Conservation (phyloP, 306 rosid genomes). For the Ziziphus jujuba region DNA sequence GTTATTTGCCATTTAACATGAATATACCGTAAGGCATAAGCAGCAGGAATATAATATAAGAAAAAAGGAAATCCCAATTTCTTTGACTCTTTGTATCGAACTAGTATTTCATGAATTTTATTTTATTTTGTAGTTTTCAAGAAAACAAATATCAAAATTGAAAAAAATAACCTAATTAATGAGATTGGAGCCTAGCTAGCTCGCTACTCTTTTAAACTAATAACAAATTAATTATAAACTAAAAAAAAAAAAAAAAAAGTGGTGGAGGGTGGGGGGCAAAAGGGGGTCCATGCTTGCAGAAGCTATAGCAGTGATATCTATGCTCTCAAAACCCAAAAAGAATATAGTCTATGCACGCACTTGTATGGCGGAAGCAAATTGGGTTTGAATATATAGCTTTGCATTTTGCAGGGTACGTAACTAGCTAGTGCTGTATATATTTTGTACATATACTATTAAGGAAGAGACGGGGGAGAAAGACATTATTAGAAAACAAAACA, state of each 20-base stretch:
- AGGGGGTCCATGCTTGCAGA: slow-evolving; percentile 1
- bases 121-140: too few species aligned
- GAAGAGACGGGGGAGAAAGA: slow-evolving; percentile 7
- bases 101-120: too few species aligned
- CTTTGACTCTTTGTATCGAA: too few species aligned
- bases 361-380: slow-evolving; percentile 38
- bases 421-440: neutral
- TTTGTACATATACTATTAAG: too few species aligned
- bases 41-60: too few species aligned
- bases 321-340: neutral
- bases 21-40: too few species aligned
- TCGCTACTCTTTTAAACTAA: neutral
- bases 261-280: neutral
- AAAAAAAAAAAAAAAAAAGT: neutral
- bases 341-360: slow-evolving; percentile 38
- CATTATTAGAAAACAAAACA: slow-evolving; percentile 33
- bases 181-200: too few species aligned
- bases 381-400: slow-evolving; percentile 20
- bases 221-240: neutral
- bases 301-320: too few species aligned
- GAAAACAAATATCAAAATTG: too few species aligned
- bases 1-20: too few species aligned
- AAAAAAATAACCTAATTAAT: too few species aligned
- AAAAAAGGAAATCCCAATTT: too few species aligned
- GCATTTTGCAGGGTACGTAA: slow-evolving; percentile 12